These are phyloP conservation scores for Willaertia magna DNA, from an alignment of 208 protist species.

Conservation along the genomic window DNA sequence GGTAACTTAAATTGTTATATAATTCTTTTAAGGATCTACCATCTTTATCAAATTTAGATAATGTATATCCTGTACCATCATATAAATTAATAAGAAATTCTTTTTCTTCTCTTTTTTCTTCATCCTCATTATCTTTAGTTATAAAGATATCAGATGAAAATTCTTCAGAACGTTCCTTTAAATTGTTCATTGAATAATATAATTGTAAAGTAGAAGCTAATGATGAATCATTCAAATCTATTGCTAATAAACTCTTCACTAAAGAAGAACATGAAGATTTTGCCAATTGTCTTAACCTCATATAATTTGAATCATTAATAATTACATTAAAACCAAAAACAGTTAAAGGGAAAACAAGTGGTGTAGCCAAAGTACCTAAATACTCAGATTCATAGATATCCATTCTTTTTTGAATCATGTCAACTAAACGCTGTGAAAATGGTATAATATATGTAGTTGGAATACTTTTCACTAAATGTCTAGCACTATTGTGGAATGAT, in stretches of 20 bases:
- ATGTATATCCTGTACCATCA: background rate
- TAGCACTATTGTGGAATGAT: background rate
- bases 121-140: background rate
- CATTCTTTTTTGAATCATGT: background rate
- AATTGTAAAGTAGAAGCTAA: background rate
- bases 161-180: background rate
- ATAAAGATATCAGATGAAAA: background rate
- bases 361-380: background rate
- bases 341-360: background rate
- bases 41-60: background rate
- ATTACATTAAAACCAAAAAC: background rate
- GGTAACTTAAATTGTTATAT: background rate
- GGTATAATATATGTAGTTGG: background rate
- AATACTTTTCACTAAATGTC: background rate
- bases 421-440: background rate
- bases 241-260: background rate
- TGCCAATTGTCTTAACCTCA: background rate
- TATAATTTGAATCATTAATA: background rate
- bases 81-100: background rate
- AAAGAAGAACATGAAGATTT: background rate
- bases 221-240: background rate
- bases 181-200: background rate
- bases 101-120: background rate
- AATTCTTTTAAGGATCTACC: background rate
- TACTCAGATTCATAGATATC: background rate